Percentiles rank a stretch among this genome's conserved stretches.
Evolutionary conservation across 306 rosid species (phyloP).

Genomic region (Argentina anserina): DNA sequence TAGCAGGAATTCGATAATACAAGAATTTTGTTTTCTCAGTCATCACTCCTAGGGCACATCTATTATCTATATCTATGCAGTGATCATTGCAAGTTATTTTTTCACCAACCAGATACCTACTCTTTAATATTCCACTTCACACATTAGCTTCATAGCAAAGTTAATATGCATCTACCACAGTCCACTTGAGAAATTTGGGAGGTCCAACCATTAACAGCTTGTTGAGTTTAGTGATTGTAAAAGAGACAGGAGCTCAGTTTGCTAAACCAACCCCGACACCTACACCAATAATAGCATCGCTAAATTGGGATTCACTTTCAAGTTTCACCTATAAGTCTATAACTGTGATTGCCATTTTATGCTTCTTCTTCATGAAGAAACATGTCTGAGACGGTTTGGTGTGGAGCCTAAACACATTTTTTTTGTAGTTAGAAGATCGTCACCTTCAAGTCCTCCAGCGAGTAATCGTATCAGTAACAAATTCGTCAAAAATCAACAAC

Average conservation of each 20-base stretch:
- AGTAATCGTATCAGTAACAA: background rate
- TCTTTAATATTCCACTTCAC: background rate
- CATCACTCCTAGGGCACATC: background rate
- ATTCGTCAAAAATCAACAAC: background rate
- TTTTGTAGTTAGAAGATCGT: conserved; percentile 2
- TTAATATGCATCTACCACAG: background rate
- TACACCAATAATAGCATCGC: background rate
- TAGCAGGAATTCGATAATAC: no score
- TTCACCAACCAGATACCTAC: conserved; percentile 1
- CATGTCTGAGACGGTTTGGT: background rate
- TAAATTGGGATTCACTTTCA: background rate
- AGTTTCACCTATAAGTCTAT: background rate
- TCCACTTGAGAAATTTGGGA: background rate
- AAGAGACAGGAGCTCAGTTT: background rate
- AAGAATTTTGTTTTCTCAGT: background rate
- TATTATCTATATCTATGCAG: background rate
- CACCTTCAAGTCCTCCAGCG: background rate
- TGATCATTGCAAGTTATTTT: background rate
- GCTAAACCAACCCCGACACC: background rate
- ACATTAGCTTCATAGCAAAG: background rate
- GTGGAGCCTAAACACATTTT: no score
- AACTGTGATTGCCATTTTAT: background rate
- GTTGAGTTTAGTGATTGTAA: background rate
- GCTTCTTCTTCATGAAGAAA: background rate
- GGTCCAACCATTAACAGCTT: background rate